Evolutionary conservation across 23 red algal genomes (phyloP), one percentile per base, ranked within the genome.

Genomic region (Gracilaria domingensis): DNA sequence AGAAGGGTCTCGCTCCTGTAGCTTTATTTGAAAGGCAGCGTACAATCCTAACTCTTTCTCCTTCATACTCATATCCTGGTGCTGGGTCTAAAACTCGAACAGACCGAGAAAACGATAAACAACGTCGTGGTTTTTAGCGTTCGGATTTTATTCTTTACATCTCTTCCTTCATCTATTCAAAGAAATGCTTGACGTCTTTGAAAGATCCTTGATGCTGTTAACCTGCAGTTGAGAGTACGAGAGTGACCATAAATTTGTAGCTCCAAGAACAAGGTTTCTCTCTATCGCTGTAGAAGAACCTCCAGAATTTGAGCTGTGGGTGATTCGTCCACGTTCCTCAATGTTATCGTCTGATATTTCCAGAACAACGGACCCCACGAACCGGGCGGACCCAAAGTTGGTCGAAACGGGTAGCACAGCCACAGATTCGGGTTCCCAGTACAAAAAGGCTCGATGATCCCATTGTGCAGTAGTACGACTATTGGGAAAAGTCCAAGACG

Each of bases 401-500:
- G 72, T 53, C 8, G 51, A 74, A 26, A 93, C 55, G 13, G 90
- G 90, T 28, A 93, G 34, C 20, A 93, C 80, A 28, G 90, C 90
- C 14, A 79, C 67, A 34, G 40, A 36, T 65, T 84, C 80, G 34
- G 60, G 79, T 0, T 75, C 33, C 90, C 90, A 93, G 61, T 84
- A 93, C 55, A 93, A 53, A 37, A 93, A 93, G 8, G 90, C 90
- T 40, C 90, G 60, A 64, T 93, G 90, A 50, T 93, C 90, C 90
- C 90, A 93, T 64, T 93, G 48, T 17, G 72, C 90, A 66, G 26
- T 67, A n/a, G 90, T 79, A 53, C 51, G 18, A 13, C 80, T 78
- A 28, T 53, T 58, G 8, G 33, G 28, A 45, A 85, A 48, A 28
- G 90, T 65, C 90, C 90, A 93, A 0, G 80, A 71, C 20, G 80